phyloP scores from a whole-genome alignment of 2,329 filamentous ascomycete species.

The Cercospora beticola region DNA sequence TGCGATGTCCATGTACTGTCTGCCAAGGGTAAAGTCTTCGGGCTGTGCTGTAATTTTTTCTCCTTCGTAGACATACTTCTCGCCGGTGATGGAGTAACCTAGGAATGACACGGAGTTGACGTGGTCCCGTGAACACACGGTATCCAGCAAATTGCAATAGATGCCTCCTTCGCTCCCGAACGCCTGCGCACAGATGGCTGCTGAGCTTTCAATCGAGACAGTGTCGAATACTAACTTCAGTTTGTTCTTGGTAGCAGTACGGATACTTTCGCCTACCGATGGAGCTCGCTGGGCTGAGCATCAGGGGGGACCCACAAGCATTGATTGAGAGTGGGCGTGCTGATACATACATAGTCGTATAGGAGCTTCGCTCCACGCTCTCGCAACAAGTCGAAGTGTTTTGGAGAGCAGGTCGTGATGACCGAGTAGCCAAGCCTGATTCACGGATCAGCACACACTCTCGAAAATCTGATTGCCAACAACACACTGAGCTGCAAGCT shows the following conservation, averaged over 20 bases:
- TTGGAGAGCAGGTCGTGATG: not conserved
- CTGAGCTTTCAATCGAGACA: not conserved
- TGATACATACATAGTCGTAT: not conserved
- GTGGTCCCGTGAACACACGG: not conserved
- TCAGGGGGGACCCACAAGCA: not conserved
- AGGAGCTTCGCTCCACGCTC: not conserved
- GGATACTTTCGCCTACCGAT: not conserved
- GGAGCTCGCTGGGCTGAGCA: not conserved
- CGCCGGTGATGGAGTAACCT: not conserved
- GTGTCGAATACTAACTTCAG: not conserved
- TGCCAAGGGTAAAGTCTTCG: not conserved
- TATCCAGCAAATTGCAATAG: not conserved
- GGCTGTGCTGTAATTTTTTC: not conserved
- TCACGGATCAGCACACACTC: not conserved
- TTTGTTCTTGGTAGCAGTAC: not conserved
- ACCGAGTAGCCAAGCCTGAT: not conserved
- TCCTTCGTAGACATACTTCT: not conserved
- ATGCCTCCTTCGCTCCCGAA: not conserved
- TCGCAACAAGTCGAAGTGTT: not conserved
- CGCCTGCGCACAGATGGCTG: not conserved
- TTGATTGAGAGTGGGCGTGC: not conserved
- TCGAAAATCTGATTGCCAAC: not conserved
- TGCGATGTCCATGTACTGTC: not conserved
- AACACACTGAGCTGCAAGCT: not conserved
- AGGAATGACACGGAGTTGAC: not conserved